A percentile compares a stretch with the other conserved stretches of the same genome.
phyloP scores from a whole-genome alignment of 2,329 filamentous ascomycete species.

The Epicoccum sorghinum region DNA sequence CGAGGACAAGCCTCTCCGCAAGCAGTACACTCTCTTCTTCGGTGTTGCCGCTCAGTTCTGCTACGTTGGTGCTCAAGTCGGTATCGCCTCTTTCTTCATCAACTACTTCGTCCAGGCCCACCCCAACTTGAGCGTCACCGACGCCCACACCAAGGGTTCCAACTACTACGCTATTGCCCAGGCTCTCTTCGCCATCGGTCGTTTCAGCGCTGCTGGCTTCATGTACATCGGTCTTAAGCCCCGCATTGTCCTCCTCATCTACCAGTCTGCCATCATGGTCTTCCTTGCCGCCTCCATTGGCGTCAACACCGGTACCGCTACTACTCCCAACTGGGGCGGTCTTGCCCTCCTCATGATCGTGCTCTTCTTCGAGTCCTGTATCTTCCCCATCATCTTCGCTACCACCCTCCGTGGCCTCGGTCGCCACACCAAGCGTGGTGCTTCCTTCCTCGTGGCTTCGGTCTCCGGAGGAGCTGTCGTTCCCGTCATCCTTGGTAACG shows the following conservation, averaged over 20 bases:
- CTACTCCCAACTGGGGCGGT: constrained; percentile 44
- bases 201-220: constrained; percentile 46
- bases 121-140: constrained; percentile 32
- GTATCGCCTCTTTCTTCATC: constrained; percentile 59
- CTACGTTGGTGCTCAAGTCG: constrained; percentile 60
- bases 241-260: constrained; percentile 44
- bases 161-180: constrained; percentile 50
- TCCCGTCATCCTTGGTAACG: constrained; percentile 45
- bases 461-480: constrained; percentile 47
- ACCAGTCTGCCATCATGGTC: constrained; percentile 46
- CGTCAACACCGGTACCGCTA: constrained; percentile 37
- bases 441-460: constrained; percentile 46
- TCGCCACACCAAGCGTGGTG: constrained; percentile 49
- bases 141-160: constrained; percentile 41
- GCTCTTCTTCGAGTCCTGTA: constrained; percentile 48
- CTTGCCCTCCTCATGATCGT: constrained; percentile 47
- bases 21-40: constrained; percentile 59
- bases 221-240: constrained; percentile 47
- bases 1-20: constrained; percentile 67
- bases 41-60: constrained; percentile 56
- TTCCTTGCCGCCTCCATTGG: constrained; percentile 45
- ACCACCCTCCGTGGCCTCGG: constrained; percentile 46
- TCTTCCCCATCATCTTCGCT: constrained; percentile 50
- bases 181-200: constrained; percentile 45
- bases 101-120: constrained; percentile 47